Conservation (phyloP, 1,284 basidiomycete species). For the Microbotryum saponariae region DNA sequence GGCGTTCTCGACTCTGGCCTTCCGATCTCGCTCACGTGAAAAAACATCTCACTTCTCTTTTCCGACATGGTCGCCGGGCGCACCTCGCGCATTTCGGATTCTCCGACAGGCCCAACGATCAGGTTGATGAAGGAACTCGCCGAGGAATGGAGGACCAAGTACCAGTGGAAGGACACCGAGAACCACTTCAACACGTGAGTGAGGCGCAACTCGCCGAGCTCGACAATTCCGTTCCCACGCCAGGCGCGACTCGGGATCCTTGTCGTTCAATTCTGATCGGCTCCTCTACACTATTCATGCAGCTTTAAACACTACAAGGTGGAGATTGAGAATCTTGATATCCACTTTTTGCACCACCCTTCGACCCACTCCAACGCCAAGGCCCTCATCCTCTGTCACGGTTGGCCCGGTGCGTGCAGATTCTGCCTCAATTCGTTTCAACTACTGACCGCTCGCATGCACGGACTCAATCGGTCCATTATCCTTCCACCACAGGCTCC, state of each 20-base stretch:
- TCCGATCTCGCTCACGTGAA: not conserved
- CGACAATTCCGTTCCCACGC: not conserved
- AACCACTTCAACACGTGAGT: conserved; percentile 14
- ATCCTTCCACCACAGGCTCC: conserved; percentile 11
- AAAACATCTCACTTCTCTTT: not conserved
- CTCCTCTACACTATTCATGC: not conserved
- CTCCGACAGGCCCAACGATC: conserved; percentile 9
- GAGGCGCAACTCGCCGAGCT: not conserved
- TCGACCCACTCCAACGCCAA: conserved; percentile 18
- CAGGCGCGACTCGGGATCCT: not conserved
- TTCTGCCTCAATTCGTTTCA: not conserved
- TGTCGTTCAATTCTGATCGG: not conserved
- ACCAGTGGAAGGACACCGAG: conserved; percentile 6
- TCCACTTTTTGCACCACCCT: conserved; percentile 30
- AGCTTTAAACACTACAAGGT: conserved; percentile 27
- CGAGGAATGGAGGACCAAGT: conserved; percentile 3
- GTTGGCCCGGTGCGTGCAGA: conserved; percentile 20
- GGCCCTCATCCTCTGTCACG: conserved; percentile 31
- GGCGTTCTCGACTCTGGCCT: not conserved
- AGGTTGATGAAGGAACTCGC: conserved; percentile 21
- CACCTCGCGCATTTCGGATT: not conserved
- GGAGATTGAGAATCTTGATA: conserved; percentile 16
- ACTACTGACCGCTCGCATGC: not conserved
- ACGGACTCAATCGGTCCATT: not conserved
- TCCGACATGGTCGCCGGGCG: not conserved